A percentile compares a stretch with the other conserved stretches of the same genome.
These are phyloP conservation scores for Ananas comosus DNA, from an alignment of 176 grass and related monocot genomes.

Conservation along the genomic window DNA sequence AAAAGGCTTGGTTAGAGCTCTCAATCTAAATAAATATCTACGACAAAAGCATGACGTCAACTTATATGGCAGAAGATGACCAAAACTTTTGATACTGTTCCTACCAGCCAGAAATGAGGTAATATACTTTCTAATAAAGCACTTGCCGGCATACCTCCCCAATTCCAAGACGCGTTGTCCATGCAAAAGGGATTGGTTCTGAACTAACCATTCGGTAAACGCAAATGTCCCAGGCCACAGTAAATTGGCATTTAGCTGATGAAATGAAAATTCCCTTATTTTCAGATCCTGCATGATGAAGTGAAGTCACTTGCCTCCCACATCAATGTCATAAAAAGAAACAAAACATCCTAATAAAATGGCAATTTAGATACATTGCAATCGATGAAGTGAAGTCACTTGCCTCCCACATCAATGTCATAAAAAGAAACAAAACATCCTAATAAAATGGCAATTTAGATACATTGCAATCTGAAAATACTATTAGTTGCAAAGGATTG, in stretches of 20 bases:
- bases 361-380: too few relatives aligned
- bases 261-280: conserved; percentile 72
- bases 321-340: too few relatives aligned
- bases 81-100: too few relatives aligned
- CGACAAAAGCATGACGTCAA: too few relatives aligned
- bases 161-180: conserved; percentile 54
- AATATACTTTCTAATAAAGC: background rate
- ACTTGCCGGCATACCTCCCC: conserved; percentile 50
- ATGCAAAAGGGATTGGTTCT: conserved; percentile 47
- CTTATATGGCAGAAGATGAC: too few relatives aligned
- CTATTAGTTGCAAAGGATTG: too few relatives aligned
- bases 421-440: background rate
- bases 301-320: background rate
- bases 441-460: background rate
- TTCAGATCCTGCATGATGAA: conserved; percentile 48
- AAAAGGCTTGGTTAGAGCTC: background rate
- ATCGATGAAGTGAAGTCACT: background rate
- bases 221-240: conserved; percentile 85
- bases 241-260: conserved; percentile 84
- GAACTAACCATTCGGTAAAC: conserved; percentile 63
- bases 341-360: background rate
- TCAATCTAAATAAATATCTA: too few relatives aligned
- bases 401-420: background rate
- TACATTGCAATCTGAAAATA: too few relatives aligned
- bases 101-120: too few relatives aligned